Percentiles rank a stretch among this genome's conserved stretches.
These are phyloP conservation scores for Arachnopeziza araneosa DNA, from an alignment of 2,329 filamentous ascomycete species.

Conservation along the genomic window DNA sequence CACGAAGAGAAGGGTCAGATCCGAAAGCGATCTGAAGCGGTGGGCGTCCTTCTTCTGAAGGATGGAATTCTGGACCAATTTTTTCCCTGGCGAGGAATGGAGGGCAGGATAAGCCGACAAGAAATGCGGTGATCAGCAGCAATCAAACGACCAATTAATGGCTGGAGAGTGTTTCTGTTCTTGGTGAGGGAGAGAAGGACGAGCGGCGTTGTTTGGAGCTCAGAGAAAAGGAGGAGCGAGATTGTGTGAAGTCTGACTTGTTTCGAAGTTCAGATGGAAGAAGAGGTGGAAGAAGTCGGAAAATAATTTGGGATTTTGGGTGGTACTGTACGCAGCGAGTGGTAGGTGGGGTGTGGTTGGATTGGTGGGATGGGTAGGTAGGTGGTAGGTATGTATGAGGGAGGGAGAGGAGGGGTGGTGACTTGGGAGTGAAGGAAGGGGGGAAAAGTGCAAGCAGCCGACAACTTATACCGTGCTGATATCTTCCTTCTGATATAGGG, in stretches of 20 bases:
- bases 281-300: not conserved
- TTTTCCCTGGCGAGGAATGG: not conserved
- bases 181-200: not conserved
- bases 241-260: not conserved
- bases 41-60: not conserved
- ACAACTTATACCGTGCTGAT: slow-evolving; percentile 20
- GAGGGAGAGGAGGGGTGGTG: slow-evolving; percentile 2
- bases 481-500: not conserved
- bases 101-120: not conserved
- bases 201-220: not conserved
- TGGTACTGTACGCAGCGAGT: not conserved
- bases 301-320: not conserved
- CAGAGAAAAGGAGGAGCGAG: not conserved
- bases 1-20: not conserved
- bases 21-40: not conserved
- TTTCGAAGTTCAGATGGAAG: slow-evolving; percentile 4
- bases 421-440: slow-evolving; percentile 3
- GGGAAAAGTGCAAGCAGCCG: slow-evolving; percentile 21
- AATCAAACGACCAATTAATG: not conserved
- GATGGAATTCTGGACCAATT: not conserved
- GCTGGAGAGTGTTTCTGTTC: not conserved
- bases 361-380: not conserved
- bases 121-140: not conserved
- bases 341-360: not conserved
- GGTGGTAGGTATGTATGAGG: not conserved